phyloP scores from a whole-genome alignment of 2,329 filamentous ascomycete genomes.

The Verticillium albo-atrum region DNA sequence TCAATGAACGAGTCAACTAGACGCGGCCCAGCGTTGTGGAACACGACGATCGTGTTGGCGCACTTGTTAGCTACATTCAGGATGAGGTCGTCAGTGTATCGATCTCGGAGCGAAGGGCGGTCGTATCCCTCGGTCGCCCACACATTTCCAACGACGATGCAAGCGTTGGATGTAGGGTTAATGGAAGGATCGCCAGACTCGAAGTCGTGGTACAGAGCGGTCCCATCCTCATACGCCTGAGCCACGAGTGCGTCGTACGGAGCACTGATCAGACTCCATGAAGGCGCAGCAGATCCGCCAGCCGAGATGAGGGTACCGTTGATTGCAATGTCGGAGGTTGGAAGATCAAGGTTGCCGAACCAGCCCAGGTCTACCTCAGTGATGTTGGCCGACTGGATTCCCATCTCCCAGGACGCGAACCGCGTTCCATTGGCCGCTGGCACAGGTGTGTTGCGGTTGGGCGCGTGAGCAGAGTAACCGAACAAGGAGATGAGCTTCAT shows the following conservation, averaged over 20 bases:
- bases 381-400: background rate
- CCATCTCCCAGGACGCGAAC: background rate
- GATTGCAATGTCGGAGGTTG: constrained; percentile 29
- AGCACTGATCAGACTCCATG: constrained; percentile 40
- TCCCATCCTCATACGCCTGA: constrained; percentile 50
- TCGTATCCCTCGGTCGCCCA: constrained; percentile 72
- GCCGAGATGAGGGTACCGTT: constrained; percentile 39
- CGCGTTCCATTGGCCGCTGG: background rate
- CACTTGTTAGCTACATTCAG: constrained; percentile 53
- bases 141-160: constrained; percentile 62
- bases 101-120: constrained; percentile 58
- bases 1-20: constrained; percentile 58
- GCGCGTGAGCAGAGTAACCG: constrained; percentile 57
- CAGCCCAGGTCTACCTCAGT: background rate
- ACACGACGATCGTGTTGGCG: constrained; percentile 58
- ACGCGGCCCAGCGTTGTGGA: constrained; percentile 58
- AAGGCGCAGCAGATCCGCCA: constrained; percentile 24
- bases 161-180: constrained; percentile 53
- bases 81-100: constrained; percentile 56
- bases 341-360: constrained; percentile 23
- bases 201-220: constrained; percentile 57
- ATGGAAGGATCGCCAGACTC: constrained; percentile 41
- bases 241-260: constrained; percentile 52
- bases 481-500: constrained; percentile 49
- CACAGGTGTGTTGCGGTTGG: constrained; percentile 33